phyloP scores from a whole-genome alignment of 2,329 filamentous ascomycete species.

The Fusarium stilboides region DNA sequence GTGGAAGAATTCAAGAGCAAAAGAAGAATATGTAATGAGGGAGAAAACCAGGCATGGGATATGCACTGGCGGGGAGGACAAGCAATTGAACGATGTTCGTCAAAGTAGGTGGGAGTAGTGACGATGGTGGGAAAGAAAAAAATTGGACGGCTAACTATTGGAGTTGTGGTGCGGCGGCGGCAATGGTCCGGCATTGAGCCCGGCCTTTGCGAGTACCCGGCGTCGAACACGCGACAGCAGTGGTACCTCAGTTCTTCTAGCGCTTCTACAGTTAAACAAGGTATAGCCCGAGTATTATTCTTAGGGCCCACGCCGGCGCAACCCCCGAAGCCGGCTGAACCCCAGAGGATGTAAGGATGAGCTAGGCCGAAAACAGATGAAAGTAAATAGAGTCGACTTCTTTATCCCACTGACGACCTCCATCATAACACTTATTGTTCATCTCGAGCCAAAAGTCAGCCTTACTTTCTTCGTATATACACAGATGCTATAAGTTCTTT shows the following conservation, averaged over 20 bases:
- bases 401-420: conserved; percentile 18
- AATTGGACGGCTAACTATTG: conserved; percentile 48
- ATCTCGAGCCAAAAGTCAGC: neutral
- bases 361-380: conserved; percentile 51
- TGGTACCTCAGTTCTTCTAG: conserved; percentile 28
- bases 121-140: conserved; percentile 49
- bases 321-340: conserved; percentile 34
- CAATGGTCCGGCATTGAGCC: conserved; percentile 49
- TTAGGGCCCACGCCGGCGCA: conserved; percentile 24
- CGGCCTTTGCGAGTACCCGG: conserved; percentile 33
- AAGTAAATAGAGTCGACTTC: conserved; percentile 51
- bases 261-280: conserved; percentile 7
- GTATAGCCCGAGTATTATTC: conserved; percentile 37
- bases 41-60: conserved; percentile 48
- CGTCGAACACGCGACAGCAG: conserved; percentile 31
- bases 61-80: conserved; percentile 46
- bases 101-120: conserved; percentile 44
- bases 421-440: conserved; percentile 8
- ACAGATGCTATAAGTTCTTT: neutral
- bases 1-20: conserved; percentile 37
- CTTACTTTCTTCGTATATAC: neutral
- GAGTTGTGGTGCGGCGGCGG: conserved; percentile 47
- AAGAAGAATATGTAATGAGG: conserved; percentile 35
- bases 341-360: conserved; percentile 24
- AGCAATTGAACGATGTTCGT: conserved; percentile 47